A percentile compares a stretch with the other conserved stretches of the same genome.
Conservation (phyloP, 768 basidiomycete species). For the Pholiota molesta region DNA sequence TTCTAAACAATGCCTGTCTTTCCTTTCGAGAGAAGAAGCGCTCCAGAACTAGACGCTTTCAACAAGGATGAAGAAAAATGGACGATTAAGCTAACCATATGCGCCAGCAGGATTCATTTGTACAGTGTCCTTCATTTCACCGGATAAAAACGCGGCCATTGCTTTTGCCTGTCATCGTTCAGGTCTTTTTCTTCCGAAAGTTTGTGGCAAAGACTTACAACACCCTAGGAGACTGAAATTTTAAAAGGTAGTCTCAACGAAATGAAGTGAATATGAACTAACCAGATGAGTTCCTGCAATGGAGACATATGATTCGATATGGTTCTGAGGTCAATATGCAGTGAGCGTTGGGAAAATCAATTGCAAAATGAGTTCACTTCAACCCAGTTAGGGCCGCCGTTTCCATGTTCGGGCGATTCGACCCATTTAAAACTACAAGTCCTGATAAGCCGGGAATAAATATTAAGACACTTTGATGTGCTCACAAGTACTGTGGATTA, state of each 20-base stretch:
- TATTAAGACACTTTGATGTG: background rate
- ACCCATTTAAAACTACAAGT: constrained; percentile 89
- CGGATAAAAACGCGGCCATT: constrained; percentile 92
- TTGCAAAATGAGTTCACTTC: constrained; percentile 54
- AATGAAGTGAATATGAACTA: constrained; percentile 23
- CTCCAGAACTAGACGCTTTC: constrained; percentile 59
- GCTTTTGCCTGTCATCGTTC: constrained; percentile 70
- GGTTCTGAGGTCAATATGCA: constrained; percentile 47
- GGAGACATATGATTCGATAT: constrained; percentile 84
- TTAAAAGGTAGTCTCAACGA: background rate
- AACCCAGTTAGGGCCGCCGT: constrained; percentile 88
- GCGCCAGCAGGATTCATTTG: constrained; percentile 82
- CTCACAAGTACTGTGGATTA: constrained; percentile 80
- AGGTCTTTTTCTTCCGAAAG: background rate
- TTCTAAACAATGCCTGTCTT: constrained; percentile 85
- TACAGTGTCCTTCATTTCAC: constrained; percentile 94
- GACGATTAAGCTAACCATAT: constrained; percentile 53
- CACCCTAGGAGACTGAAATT: constrained; percentile 51
- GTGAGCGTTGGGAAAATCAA: background rate
- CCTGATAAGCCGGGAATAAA: constrained; percentile 8
- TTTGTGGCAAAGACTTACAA: constrained; percentile 47
- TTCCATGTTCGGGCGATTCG: constrained; percentile 80
- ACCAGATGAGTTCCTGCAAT: constrained; percentile 89
- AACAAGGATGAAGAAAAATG: background rate
- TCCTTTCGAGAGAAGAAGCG: constrained; percentile 92